Percentiles rank a stretch among this genome's conserved stretches.
Conservation (phyloP, 2,329 filamentous ascomycete genomes). For the Rugonectria rugulosa region DNA sequence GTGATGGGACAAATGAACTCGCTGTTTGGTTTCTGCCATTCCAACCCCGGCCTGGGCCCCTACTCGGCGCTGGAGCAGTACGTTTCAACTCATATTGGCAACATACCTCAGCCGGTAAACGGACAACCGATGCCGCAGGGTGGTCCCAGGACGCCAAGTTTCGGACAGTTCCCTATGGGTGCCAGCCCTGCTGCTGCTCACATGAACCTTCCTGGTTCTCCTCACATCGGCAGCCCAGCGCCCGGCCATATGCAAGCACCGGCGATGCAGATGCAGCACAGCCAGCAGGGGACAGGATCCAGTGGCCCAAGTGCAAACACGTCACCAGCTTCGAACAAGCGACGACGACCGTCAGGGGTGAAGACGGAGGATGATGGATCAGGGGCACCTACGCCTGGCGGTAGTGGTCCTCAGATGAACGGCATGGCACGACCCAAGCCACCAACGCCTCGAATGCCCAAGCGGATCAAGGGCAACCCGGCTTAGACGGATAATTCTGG, state of each 20-base stretch:
- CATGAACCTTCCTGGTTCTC: slow-evolving; percentile 68
- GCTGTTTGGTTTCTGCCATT: slow-evolving; percentile 65
- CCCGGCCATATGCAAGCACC: slow-evolving; percentile 70
- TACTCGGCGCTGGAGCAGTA: slow-evolving; percentile 69
- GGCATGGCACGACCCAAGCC: slow-evolving; percentile 62
- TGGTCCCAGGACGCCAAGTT: slow-evolving; percentile 59
- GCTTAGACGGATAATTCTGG: slow-evolving; percentile 33
- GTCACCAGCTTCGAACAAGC: slow-evolving; percentile 67
- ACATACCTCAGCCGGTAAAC: slow-evolving; percentile 50
- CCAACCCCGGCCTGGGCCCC: slow-evolving; percentile 61
- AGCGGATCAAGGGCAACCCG: slow-evolving; percentile 59
- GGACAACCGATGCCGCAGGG: slow-evolving; percentile 58
- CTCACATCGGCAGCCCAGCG: slow-evolving; percentile 67
- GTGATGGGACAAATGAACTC: slow-evolving; percentile 73
- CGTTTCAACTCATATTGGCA: slow-evolving; percentile 56
- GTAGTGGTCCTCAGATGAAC: slow-evolving; percentile 55
- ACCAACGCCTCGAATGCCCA: slow-evolving; percentile 64
- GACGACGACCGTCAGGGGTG: slow-evolving; percentile 63
- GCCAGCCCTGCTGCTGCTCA: slow-evolving; percentile 67
- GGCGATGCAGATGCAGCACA: slow-evolving; percentile 71
- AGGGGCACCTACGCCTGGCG: slow-evolving; percentile 57
- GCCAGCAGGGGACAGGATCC: slow-evolving; percentile 72
- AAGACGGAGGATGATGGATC: slow-evolving; percentile 64
- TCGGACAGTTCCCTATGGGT: slow-evolving; percentile 65
- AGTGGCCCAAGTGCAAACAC: slow-evolving; percentile 74